A percentile compares a stretch with the other conserved stretches of the same genome.
These are phyloP conservation scores for Russula ochroleuca DNA, from an alignment of 768 basidiomycete genomes.

Conservation along the genomic window DNA sequence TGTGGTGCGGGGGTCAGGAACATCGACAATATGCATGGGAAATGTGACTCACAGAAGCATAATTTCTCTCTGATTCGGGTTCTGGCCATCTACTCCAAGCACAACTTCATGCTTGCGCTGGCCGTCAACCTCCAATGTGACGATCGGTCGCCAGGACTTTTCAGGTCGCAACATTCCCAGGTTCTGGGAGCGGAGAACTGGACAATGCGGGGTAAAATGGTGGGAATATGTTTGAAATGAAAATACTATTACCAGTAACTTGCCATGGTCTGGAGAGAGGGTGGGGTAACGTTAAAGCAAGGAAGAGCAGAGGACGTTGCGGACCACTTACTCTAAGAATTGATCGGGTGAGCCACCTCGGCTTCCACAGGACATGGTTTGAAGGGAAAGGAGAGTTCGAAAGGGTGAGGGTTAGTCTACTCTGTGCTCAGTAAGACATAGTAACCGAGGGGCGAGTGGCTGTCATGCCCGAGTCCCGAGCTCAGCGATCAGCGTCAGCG, in stretches of 20 bases:
- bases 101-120: conserved; percentile 50
- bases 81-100: conserved; percentile 67
- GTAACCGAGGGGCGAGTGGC: too few species aligned
- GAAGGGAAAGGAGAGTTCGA: background rate
- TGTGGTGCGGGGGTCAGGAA: conserved; percentile 27
- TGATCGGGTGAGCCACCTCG: background rate
- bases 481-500: background rate
- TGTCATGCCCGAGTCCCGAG: background rate
- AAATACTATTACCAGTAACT: conserved; percentile 29
- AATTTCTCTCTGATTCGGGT: conserved; percentile 54
- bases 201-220: background rate
- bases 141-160: conserved; percentile 63
- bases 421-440: background rate
- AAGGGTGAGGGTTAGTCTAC: background rate
- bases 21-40: background rate
- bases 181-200: conserved; percentile 42
- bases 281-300: too few species aligned
- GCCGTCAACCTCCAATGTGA: conserved; percentile 54
- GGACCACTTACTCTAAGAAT: conserved; percentile 6
- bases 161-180: conserved; percentile 48
- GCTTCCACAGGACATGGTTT: background rate
- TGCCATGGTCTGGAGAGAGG: conserved; percentile 32
- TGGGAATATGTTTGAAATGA: background rate
- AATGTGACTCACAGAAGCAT: conserved; percentile 49
- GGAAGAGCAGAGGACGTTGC: background rate